Evolutionary conservation across 1,139 yeast species (phyloP).

Genomic region (Candida labiduridarum): DNA sequence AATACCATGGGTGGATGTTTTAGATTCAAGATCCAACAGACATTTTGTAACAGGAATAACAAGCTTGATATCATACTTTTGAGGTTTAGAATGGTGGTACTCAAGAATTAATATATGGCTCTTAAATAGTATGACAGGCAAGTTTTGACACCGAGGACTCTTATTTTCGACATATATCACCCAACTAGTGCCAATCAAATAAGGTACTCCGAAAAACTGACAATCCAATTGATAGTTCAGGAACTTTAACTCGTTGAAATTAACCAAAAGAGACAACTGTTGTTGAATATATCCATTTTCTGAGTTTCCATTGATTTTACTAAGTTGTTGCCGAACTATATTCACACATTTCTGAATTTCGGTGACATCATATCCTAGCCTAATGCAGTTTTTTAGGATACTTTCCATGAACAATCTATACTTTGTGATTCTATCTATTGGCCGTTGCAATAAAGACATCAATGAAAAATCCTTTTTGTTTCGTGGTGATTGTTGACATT

Average conservation of each 20-base stretch:
- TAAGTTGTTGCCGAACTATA: slow-evolving; percentile 5
- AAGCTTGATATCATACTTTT: slow-evolving; percentile 37
- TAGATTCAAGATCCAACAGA: slow-evolving; percentile 26
- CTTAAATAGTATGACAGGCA: slow-evolving; percentile 52
- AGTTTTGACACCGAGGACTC: slow-evolving; percentile 19
- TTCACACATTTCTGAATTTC: slow-evolving; percentile 4
- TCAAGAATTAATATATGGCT: slow-evolving; percentile 45
- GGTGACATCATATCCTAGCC: slow-evolving; percentile 3
- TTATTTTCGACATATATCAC: slow-evolving; percentile 38
- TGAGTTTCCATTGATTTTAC: slow-evolving; percentile 8
- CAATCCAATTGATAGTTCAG: slow-evolving; percentile 20
- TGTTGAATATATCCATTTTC: not conserved
- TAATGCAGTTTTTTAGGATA: slow-evolving; percentile 25
- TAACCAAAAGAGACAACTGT: slow-evolving; percentile 11
- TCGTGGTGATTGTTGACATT: slow-evolving; percentile 40
- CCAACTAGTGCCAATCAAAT: slow-evolving; percentile 42
- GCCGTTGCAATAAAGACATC: slow-evolving; percentile 54
- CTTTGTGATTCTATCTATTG: slow-evolving; percentile 53
- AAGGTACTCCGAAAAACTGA: slow-evolving; percentile 43
- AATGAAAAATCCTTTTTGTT: slow-evolving; percentile 46
- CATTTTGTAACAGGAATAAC: slow-evolving; percentile 51
- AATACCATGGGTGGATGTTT: slow-evolving; percentile 40
- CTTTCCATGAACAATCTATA: slow-evolving; percentile 53
- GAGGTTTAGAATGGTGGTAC: slow-evolving; percentile 7
- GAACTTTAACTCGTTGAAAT: slow-evolving; percentile 15